Conservation (phyloP, 805 yeast genomes). For the Saccharomycopsis sp. region DNA sequence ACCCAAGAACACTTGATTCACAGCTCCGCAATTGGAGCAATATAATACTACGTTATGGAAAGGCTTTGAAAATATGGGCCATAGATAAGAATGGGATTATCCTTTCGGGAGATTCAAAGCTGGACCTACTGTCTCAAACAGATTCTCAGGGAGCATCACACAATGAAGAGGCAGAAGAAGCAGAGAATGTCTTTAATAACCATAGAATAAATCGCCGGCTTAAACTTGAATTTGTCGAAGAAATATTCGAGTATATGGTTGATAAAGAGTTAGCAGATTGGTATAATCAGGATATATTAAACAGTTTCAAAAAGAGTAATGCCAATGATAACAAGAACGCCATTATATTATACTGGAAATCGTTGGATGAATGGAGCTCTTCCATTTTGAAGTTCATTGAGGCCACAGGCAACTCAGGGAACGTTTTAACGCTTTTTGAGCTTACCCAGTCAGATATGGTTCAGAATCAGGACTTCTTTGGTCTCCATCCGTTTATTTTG, state of each 20-base stretch:
- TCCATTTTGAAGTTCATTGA: slow-evolving; percentile 65
- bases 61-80: slow-evolving; percentile 48
- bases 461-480: slow-evolving; percentile 49
- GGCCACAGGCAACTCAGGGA: slow-evolving; percentile 67
- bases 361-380: slow-evolving; percentile 63
- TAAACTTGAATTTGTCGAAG: slow-evolving; percentile 46
- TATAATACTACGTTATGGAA: slow-evolving; percentile 56
- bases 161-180: no score
- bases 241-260: slow-evolving; percentile 53
- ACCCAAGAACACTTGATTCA: slow-evolving; percentile 65
- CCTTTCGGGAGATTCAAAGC: slow-evolving; percentile 19
- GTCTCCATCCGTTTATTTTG: slow-evolving; percentile 53
- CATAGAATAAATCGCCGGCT: slow-evolving; percentile 44
- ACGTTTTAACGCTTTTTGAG: slow-evolving; percentile 79
- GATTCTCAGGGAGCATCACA: neutral
- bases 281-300: slow-evolving; percentile 21
- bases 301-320: slow-evolving; percentile 47
- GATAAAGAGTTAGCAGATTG: slow-evolving; percentile 47
- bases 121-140: neutral
- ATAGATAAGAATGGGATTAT: slow-evolving; percentile 36
- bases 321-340: slow-evolving; percentile 37
- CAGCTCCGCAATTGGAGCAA: slow-evolving; percentile 77
- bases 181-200: slow-evolving; percentile 43
- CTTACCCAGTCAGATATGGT: slow-evolving; percentile 59
- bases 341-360: slow-evolving; percentile 61